phyloP scores from a whole-genome alignment of 345 rosid species.

The Geranium rotundifolium region DNA sequence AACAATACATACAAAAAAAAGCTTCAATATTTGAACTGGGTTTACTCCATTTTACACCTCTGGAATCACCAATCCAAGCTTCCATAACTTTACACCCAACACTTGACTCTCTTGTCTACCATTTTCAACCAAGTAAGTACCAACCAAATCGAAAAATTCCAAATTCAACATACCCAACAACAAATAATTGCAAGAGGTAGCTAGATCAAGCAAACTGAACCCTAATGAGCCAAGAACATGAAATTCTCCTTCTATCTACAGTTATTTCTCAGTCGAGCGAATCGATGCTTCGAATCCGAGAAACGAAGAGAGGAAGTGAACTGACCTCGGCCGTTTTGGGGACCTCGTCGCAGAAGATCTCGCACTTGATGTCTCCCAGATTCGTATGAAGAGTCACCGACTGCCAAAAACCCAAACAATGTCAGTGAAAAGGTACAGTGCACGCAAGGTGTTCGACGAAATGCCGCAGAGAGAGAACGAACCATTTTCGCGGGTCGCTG shows the following conservation, averaged over 20 bases:
- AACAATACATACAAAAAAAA: too few relatives aligned
- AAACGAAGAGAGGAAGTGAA: neutral
- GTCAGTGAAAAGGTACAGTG: neutral
- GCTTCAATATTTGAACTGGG: neutral
- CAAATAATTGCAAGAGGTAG: neutral
- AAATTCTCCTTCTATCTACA: neutral
- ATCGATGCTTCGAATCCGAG: neutral
- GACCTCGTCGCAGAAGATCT: slow-evolving; percentile 90
- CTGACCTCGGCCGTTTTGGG: slow-evolving; percentile 83
- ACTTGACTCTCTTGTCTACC: too few relatives aligned
- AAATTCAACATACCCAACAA: neutral
- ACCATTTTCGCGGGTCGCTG: neutral
- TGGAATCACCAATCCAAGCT: neutral
- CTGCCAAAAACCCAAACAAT: slow-evolving; percentile 23
- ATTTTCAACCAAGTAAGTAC: too few relatives aligned
- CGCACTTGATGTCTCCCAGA: slow-evolving; percentile 96
- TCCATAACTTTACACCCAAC: neutral
- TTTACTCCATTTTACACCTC: neutral
- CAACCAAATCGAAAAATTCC: neutral
- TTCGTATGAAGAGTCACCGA: slow-evolving; percentile 95
- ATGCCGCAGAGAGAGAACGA: slow-evolving; percentile 3
- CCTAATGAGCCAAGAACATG: neutral
- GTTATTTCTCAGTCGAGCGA: neutral
- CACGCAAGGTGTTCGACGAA: slow-evolving; percentile 12
- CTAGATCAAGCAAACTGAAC: neutral